phyloP scores from a whole-genome alignment of 169 alveolate genomes.

The Cryptosporidium sp. region DNA sequence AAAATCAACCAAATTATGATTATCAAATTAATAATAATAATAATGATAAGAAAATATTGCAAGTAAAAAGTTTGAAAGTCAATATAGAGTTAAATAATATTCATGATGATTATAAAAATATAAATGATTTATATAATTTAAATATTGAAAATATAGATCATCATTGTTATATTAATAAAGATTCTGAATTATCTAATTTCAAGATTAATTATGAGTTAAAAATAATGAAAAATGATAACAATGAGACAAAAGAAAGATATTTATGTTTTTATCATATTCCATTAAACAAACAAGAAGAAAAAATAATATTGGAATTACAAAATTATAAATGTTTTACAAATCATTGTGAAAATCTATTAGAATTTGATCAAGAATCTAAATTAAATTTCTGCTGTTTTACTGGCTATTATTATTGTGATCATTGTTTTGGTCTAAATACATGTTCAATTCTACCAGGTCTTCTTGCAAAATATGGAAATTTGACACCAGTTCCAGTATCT shows the following conservation, averaged over 20 bases:
- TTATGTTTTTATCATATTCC: slow-evolving; percentile 30
- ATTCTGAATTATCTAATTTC: neutral
- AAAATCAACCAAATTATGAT: neutral
- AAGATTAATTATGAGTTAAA: slow-evolving; percentile 12
- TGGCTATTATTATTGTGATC: slow-evolving; percentile 62
- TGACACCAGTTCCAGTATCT: slow-evolving; percentile 67
- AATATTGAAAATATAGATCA: neutral
- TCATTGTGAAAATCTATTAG: neutral
- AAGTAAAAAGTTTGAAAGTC: neutral
- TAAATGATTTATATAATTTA: neutral
- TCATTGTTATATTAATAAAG: neutral
- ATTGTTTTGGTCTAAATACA: slow-evolving; percentile 49
- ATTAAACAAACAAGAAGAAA: slow-evolving; percentile 15
- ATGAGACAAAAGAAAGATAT: slow-evolving; percentile 43
- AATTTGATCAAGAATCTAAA: neutral
- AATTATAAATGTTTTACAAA: slow-evolving; percentile 27
- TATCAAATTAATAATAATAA: no score
- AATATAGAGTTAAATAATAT: neutral
- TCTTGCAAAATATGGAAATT: slow-evolving; percentile 59
- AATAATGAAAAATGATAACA: neutral
- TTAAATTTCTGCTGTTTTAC: slow-evolving; percentile 54
- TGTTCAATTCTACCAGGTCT: slow-evolving; percentile 65
- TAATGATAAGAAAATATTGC: neutral
- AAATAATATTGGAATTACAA: slow-evolving; percentile 29
- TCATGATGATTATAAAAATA: neutral